Conservation (phyloP, 768 basidiomycete species). For the Psilocybe tampanensis region DNA sequence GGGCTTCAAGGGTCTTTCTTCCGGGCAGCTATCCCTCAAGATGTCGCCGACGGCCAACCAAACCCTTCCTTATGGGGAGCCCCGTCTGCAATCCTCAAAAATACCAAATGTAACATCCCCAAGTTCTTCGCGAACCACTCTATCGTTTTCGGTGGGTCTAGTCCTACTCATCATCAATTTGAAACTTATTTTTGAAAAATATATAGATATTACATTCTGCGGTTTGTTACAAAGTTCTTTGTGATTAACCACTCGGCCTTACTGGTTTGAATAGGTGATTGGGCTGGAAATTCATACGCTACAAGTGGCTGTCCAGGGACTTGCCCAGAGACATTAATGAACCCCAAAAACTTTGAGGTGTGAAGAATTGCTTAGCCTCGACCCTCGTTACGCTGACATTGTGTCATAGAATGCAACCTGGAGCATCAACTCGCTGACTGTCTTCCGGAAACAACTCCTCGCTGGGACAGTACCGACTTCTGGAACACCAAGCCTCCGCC, state of each 20-base stretch:
- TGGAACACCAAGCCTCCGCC: not conserved
- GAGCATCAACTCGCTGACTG: constrained; percentile 79
- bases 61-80: constrained; percentile 69
- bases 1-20: constrained; percentile 77
- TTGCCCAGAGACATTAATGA: constrained; percentile 58
- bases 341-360: constrained; percentile 74
- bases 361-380: constrained; percentile 25
- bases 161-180: too few relatives aligned
- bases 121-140: constrained; percentile 69
- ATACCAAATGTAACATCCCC: constrained; percentile 58
- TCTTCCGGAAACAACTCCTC: constrained; percentile 59
- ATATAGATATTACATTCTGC: too few relatives aligned
- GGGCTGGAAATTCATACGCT: constrained; percentile 82
- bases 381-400: not conserved
- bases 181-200: too few relatives aligned
- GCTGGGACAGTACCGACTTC: constrained; percentile 9
- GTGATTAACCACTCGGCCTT: not conserved
- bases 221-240: not conserved
- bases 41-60: constrained; percentile 63
- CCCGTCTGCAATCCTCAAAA: constrained; percentile 66
- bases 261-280: constrained; percentile 56
- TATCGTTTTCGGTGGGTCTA: constrained; percentile 71
- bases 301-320: constrained; percentile 74
- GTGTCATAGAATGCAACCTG: constrained; percentile 70
- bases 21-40: constrained; percentile 72